Evolutionary conservation across 208 protist species (phyloP).

Genomic region (Crithidia bombi): DNA sequence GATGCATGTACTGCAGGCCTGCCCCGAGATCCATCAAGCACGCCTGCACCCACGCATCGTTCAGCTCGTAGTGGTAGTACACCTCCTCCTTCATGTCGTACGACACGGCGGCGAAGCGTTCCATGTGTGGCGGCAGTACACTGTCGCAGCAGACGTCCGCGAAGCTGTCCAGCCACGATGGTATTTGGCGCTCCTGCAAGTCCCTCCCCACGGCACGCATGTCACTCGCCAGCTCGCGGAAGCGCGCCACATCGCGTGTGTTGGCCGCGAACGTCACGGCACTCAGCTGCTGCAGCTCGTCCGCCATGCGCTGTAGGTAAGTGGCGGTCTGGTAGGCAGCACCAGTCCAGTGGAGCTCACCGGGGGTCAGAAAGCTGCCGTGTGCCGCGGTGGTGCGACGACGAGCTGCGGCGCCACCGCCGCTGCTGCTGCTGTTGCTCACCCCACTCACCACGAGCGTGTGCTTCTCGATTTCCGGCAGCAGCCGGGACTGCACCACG

Average conservation of each 20-base stretch:
- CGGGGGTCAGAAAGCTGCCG: slow-evolving; percentile 38
- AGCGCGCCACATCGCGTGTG: slow-evolving; percentile 54
- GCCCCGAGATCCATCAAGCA: slow-evolving; percentile 48
- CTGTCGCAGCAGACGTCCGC: slow-evolving; percentile 39
- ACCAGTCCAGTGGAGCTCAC: slow-evolving; percentile 60
- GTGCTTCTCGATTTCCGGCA: slow-evolving; percentile 55
- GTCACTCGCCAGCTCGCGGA: slow-evolving; percentile 71
- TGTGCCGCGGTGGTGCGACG: slow-evolving; percentile 13
- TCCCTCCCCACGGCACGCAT: slow-evolving; percentile 37
- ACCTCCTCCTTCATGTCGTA: slow-evolving; percentile 76
- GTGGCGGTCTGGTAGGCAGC: slow-evolving; percentile 49
- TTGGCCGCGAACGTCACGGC: slow-evolving; percentile 18
- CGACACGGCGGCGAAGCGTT: slow-evolving; percentile 51
- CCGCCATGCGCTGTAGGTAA: slow-evolving; percentile 57
- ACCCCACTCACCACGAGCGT: slow-evolving; percentile 10
- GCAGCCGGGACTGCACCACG: slow-evolving; percentile 55
- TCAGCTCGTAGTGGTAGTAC: slow-evolving; percentile 85
- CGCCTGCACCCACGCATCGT: slow-evolving; percentile 83
- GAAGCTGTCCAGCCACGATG: slow-evolving; percentile 27
- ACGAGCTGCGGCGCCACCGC: slow-evolving; percentile 4
- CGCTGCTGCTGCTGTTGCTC: no score
- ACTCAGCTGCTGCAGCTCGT: slow-evolving; percentile 62
- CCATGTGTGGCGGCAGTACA: slow-evolving; percentile 54
- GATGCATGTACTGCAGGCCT: slow-evolving; percentile 44
- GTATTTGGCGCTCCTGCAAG: slow-evolving; percentile 24